Evolutionary conservation across 306 rosid genomes (phyloP), one percentile per base, ranked within the genome.

Genomic region (Crotalaria pallida): DNA sequence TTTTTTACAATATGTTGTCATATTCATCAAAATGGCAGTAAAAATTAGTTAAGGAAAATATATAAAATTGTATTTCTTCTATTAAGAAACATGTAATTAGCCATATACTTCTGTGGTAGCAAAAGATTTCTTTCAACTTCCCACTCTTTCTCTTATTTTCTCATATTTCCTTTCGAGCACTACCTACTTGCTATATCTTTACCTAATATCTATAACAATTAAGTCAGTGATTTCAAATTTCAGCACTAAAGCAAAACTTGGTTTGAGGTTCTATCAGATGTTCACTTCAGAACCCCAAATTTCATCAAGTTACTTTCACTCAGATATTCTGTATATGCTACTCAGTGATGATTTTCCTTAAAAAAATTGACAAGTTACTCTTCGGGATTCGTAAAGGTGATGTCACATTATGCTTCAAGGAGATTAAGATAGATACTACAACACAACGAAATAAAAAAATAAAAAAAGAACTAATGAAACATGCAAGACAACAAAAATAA

Each of bases 381-480:
- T 24, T 26, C 10, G 52, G 7, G 0, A 31, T 5, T 31, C 38
- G 1, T 5, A 24, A 53, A 75, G 57, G 11, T 45, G 55, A 53
- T 21, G 6, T 6, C 22, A 18, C 48, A 38, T 50, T 68, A 59
- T 59, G 47, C 49, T 58, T 67, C 53, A 56, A 68, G 71, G 67
- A 61, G 31, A 31, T 36, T 16, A 45, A 16, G 61, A 45, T 16
- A 34, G 23, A 44, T 1, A 43, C n/a, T n/a, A n/a, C n/a, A n/a
- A n/a, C n/a, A n/a, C 1, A 38, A 38, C n/a, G 2, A 33, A 22
- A 27, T 6, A 21, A 4, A 18, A 26, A 13, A 15, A 51, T 6
- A 22, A 19, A 41, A 12, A n/a, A 72, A n/a, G n/a, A n/a, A 5
- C 31, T 1, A 17, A 23, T 24, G 36, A 59, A 40, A 36, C n/a